Percentiles rank a stretch among this genome's conserved stretches.
Conservation (phyloP, 2,329 filamentous ascomycete species). For the Fusarium phyllophilum region DNA sequence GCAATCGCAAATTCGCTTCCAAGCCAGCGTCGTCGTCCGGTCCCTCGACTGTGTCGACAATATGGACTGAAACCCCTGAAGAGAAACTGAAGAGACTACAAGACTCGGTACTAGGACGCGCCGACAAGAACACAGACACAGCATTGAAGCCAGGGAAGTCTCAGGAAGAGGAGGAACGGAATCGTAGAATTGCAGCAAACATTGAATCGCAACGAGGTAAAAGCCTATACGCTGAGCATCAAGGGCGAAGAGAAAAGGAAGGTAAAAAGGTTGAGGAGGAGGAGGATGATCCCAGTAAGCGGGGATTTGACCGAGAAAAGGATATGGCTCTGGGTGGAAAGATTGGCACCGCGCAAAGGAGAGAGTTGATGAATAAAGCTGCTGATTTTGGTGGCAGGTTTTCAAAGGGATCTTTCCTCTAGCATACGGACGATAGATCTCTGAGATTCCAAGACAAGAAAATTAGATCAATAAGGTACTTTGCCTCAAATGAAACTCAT, state of each 20-base stretch:
- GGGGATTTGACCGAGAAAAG: slow-evolving; percentile 91
- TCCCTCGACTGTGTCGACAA: slow-evolving; percentile 63
- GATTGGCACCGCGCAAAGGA: slow-evolving; percentile 77
- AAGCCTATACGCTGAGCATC: slow-evolving; percentile 70
- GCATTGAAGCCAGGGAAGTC: slow-evolving; percentile 52
- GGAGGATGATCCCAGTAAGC: slow-evolving; percentile 90
- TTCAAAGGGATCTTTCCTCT: slow-evolving; percentile 75
- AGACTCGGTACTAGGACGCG: slow-evolving; percentile 83
- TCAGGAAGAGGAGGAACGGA: slow-evolving; percentile 66
- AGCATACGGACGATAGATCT: neutral
- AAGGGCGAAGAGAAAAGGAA: slow-evolving; percentile 45
- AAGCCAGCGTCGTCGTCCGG: slow-evolving; percentile 55
- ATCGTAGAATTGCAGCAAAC: slow-evolving; percentile 58
- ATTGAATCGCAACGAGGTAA: slow-evolving; percentile 65
- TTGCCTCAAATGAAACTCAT: neutral
- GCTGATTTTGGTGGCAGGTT: slow-evolving; percentile 86
- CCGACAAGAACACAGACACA: slow-evolving; percentile 54
- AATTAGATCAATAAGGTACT: neutral
- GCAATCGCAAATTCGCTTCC: slow-evolving; percentile 84
- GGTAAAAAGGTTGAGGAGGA: slow-evolving; percentile 66
- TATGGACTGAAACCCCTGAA: slow-evolving; percentile 94
- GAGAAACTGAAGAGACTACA: slow-evolving; percentile 84
- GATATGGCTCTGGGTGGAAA: slow-evolving; percentile 84
- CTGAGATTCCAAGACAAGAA: neutral
- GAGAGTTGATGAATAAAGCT: slow-evolving; percentile 81